Conservation (phyloP, 371 early-diverging fungal genomes). For the Mucor sp. region DNA sequence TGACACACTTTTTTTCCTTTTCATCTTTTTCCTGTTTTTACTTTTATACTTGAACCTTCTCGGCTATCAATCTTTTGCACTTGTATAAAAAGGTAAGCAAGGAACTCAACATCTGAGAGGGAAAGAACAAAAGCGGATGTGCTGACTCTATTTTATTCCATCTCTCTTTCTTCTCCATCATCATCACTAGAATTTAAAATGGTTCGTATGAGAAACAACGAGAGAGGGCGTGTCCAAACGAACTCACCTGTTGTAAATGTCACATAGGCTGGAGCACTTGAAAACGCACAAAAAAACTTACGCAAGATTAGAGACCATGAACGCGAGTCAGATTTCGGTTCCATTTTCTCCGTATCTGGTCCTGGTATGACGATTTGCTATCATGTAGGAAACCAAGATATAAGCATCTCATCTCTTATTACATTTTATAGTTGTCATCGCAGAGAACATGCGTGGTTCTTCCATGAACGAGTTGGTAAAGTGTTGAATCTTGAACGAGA, state of each 20-base stretch:
- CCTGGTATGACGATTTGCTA: constrained; percentile 76
- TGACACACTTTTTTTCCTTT: constrained; percentile 16
- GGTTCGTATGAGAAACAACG: background rate
- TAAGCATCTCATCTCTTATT: background rate
- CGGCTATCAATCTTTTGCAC: background rate
- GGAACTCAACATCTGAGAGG: background rate
- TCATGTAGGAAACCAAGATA: background rate
- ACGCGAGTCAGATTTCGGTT: constrained; percentile 88
- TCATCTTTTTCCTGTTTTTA: background rate
- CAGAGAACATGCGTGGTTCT: constrained; percentile 98
- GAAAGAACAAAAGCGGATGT: background rate
- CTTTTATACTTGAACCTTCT: constrained; percentile 12
- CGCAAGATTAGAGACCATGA: constrained; percentile 89
- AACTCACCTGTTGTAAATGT: background rate
- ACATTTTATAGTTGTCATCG: constrained; percentile 87
- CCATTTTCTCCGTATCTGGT: constrained; percentile 97
- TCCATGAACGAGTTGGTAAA: constrained; percentile 99
- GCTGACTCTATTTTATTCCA: background rate
- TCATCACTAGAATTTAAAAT: background rate
- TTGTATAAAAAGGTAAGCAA: background rate
- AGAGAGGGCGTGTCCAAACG: background rate
- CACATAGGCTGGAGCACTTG: constrained; percentile 79
- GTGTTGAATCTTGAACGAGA: background rate
- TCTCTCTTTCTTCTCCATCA: background rate
- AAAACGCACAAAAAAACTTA: constrained; percentile 76